Conservation (phyloP, 2,329 filamentous ascomycete species). For the Aschersonia sp. region DNA sequence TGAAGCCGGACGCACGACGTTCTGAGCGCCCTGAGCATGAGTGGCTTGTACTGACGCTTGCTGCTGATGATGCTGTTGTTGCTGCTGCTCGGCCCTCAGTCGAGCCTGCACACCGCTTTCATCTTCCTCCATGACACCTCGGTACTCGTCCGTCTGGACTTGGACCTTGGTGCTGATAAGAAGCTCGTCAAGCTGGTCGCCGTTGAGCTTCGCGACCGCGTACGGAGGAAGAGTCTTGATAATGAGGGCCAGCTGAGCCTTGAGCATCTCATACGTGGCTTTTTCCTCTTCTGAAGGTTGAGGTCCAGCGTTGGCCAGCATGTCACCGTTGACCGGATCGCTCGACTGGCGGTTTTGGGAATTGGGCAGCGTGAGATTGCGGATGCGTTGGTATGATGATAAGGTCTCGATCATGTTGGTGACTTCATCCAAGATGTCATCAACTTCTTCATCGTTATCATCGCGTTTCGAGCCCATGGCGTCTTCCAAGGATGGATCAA, state of each 20-base stretch:
- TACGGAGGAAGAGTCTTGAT: constrained; percentile 69
- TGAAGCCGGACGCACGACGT: constrained; percentile 16
- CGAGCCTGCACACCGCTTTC: constrained; percentile 44
- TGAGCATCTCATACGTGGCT: constrained; percentile 56
- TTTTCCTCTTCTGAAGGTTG: constrained; percentile 51
- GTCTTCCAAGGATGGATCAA: constrained; percentile 44
- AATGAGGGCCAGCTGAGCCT: constrained; percentile 59
- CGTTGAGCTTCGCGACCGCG: constrained; percentile 73
- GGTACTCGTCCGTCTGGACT: constrained; percentile 58
- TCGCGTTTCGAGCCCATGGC: constrained; percentile 35
- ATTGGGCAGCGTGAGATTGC: constrained; percentile 54
- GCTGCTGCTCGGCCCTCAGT: constrained; percentile 23
- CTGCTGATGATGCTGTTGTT: constrained; percentile 6
- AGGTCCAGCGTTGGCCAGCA: constrained; percentile 51
- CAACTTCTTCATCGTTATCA: constrained; percentile 50
- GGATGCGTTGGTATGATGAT: constrained; percentile 65
- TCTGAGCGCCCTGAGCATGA: constrained; percentile 11
- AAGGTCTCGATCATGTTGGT: constrained; percentile 65
- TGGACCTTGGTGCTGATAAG: constrained; percentile 69
- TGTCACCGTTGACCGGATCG: constrained; percentile 51
- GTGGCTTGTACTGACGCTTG: not conserved
- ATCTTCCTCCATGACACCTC: constrained; percentile 74
- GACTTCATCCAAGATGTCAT: constrained; percentile 59
- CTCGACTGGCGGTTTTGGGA: constrained; percentile 46
- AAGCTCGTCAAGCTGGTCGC: constrained; percentile 70